Percentiles rank a stretch among this genome's conserved stretches.
Evolutionary conservation across 208 protist species (phyloP).

Genomic region (Eutreptiella sp.): DNA sequence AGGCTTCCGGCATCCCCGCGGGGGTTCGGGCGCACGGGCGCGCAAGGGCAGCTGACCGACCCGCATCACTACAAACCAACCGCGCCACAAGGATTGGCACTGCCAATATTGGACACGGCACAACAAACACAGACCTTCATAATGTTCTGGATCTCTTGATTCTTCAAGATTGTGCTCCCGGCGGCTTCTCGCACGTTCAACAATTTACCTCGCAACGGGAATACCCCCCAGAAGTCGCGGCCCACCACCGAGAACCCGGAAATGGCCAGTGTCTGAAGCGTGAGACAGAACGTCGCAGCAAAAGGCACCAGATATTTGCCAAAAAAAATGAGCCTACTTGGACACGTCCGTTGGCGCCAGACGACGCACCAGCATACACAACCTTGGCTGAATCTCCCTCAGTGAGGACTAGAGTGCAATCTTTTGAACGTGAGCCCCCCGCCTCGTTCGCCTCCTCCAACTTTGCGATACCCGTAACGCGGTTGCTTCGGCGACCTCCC

Average conservation of each 20-base stretch:
- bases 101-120: too few relatives aligned
- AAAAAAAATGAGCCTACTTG: conserved; percentile 50
- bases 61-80: too few relatives aligned
- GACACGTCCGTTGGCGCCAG: too few relatives aligned
- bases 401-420: conserved; percentile 99
- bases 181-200: conserved; percentile 98
- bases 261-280: conserved; percentile 91
- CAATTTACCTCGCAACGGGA: conserved; percentile 98
- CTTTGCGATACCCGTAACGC: conserved; percentile 95
- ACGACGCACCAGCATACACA: conserved; percentile 27
- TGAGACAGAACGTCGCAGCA: conserved; percentile 7
- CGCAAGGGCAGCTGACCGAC: too few relatives aligned
- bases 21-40: too few relatives aligned
- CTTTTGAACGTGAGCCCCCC: conserved; percentile 77
- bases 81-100: too few relatives aligned
- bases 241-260: conserved; percentile 96
- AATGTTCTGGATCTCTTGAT: conserved; percentile 88
- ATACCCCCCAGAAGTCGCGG: conserved; percentile 98
- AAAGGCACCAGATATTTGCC: conserved; percentile 20
- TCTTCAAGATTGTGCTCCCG: conserved; percentile 83
- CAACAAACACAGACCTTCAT: too few relatives aligned
- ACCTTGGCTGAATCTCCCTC: conserved; percentile 99
- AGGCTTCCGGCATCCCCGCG: too few relatives aligned
- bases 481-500: conserved; percentile 60
- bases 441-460: conserved; percentile 99